Evolutionary conservation across 2,329 filamentous ascomycete species (phyloP).

Genomic region (Chaetothyriales sp.): DNA sequence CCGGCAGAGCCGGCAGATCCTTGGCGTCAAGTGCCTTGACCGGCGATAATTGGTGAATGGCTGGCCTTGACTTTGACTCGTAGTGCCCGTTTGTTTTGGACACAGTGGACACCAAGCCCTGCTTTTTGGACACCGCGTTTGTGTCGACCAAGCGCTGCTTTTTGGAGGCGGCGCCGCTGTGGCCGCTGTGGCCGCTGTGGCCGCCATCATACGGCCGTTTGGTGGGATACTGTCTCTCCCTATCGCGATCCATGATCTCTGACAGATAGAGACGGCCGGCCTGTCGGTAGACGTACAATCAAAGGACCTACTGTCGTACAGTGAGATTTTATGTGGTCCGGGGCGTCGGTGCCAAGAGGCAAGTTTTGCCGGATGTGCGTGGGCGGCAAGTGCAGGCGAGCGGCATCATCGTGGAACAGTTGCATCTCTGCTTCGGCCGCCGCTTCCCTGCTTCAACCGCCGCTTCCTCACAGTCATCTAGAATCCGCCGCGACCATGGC

Average conservation of each 20-base stretch:
- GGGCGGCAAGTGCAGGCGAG: not conserved
- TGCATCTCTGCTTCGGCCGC: no score
- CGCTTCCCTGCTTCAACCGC: no score
- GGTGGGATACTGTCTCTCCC: not conserved
- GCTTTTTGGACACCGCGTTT: not conserved
- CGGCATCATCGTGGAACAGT: not conserved
- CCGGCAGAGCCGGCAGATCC: constrained; percentile 11
- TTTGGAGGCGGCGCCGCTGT: not conserved
- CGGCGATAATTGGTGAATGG: not conserved
- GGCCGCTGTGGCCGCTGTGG: not conserved
- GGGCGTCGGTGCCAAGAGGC: not conserved
- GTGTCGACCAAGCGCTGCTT: not conserved
- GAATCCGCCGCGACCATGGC: not conserved
- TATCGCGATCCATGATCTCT: not conserved
- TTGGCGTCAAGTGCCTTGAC: not conserved
- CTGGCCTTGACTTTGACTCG: not conserved
- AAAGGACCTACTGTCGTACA: no score
- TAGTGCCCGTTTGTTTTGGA: not conserved
- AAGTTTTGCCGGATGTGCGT: not conserved
- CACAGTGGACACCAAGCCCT: not conserved
- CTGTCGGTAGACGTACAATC: not conserved
- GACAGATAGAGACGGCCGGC: not conserved
- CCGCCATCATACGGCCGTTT: not conserved
- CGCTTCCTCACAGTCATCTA: no score
- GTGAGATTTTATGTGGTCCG: not conserved